Evolutionary conservation across 345 rosid species (phyloP).

Genomic region (Eucalyptus marginata): DNA sequence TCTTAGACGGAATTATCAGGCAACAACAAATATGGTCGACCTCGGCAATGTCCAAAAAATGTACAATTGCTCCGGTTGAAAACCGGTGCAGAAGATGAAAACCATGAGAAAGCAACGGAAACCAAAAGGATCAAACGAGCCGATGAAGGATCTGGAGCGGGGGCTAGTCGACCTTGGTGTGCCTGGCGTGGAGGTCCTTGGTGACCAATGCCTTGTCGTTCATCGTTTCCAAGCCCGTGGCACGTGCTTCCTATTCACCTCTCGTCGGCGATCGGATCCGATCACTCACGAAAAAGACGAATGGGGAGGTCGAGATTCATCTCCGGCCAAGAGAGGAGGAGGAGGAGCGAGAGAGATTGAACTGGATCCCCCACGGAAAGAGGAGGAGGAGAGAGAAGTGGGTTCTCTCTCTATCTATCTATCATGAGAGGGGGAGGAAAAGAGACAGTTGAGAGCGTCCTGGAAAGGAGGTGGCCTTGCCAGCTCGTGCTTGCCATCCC

Average conservation of each 20-base stretch:
- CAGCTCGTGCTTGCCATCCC: not conserved
- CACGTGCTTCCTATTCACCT: not conserved
- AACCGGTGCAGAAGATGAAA: not conserved
- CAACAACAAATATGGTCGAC: not conserved
- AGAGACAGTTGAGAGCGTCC: not conserved
- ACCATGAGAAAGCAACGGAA: not conserved
- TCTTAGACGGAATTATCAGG: not conserved
- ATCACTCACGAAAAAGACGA: not conserved
- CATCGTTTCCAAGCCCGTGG: constrained; percentile 6
- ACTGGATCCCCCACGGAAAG: not conserved
- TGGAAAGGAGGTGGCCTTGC: not conserved
- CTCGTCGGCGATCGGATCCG: not conserved
- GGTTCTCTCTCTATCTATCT: not conserved
- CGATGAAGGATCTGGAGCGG: not conserved
- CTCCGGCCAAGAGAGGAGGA: not conserved
- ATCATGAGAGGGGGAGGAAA: not conserved
- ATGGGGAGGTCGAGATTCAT: not conserved
- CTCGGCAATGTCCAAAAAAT: not conserved
- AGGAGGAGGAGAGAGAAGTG: not conserved
- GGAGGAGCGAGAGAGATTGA: not conserved
- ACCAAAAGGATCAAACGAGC: not conserved
- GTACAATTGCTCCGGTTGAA: not conserved
- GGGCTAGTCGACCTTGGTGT: constrained; percentile 35
- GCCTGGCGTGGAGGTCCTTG: constrained; percentile 70
- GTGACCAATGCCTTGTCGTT: constrained; percentile 68